These are phyloP conservation scores for Diplotaxis tenuifolia DNA, from an alignment of 345 rosid genomes.

Conservation along the genomic window DNA sequence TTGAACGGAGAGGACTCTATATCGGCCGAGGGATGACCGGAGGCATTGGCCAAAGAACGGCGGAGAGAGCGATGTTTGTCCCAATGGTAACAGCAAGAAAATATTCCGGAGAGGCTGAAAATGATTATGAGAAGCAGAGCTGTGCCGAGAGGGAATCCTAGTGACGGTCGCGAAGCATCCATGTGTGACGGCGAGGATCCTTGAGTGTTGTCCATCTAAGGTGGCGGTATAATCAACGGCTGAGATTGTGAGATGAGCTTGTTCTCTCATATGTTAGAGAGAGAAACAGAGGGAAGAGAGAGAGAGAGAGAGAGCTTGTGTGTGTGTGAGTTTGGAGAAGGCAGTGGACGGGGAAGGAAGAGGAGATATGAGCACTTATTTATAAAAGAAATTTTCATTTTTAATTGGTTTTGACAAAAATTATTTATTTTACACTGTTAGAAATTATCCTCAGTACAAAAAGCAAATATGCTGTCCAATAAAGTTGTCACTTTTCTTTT, in stretches of 20 bases:
- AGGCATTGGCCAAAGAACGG: constrained; percentile 44
- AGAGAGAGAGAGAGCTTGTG: not conserved
- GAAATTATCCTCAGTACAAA: constrained; percentile 24
- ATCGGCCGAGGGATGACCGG: constrained; percentile 43
- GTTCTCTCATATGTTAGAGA: constrained; percentile 25
- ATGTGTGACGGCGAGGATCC: constrained; percentile 58
- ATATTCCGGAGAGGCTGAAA: constrained; percentile 87
- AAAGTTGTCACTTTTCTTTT: constrained; percentile 37
- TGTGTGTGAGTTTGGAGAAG: not conserved
- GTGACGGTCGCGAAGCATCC: constrained; percentile 84
- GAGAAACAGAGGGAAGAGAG: constrained; percentile 1
- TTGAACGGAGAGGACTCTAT: constrained; percentile 56
- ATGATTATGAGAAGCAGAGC: constrained; percentile 80
- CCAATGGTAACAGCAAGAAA: constrained; percentile 99
- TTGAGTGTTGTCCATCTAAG: constrained; percentile 62
- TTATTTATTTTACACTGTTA: constrained; percentile 20
- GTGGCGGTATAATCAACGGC: constrained; percentile 28
- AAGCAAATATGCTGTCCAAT: constrained; percentile 40
- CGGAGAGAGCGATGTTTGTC: constrained; percentile 90
- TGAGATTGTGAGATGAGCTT: constrained; percentile 38
- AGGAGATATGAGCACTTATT: constrained; percentile 31
- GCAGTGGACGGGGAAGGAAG: constrained; percentile 20
- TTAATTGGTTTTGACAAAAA: not conserved
- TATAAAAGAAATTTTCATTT: constrained; percentile 21
- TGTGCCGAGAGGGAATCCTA: constrained; percentile 92